phyloP scores from a whole-genome alignment of 2,329 filamentous ascomycete genomes.

The Stachybotrys chartarum region DNA sequence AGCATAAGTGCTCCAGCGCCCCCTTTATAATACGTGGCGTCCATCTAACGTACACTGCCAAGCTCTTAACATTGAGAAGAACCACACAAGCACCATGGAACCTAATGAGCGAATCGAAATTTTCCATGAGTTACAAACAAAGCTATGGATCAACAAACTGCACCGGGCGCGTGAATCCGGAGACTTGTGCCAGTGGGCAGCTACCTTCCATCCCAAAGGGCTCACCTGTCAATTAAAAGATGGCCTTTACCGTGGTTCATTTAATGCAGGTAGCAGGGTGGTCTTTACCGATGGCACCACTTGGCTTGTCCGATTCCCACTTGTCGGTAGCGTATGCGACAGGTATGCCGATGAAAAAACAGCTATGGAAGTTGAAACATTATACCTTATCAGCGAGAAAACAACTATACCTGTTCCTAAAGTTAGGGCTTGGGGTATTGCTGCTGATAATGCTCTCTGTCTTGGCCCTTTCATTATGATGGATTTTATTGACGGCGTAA shows the following conservation, averaged over 20 bases:
- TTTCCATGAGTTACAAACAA: neutral
- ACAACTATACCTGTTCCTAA: constrained; percentile 4
- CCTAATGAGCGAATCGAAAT: neutral
- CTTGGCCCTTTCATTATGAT: constrained; percentile 6
- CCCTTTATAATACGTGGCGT: neutral
- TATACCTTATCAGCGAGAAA: constrained; percentile 1
- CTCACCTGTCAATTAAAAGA: neutral
- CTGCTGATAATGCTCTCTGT: constrained; percentile 2
- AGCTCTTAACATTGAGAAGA: neutral
- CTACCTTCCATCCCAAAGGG: neutral
- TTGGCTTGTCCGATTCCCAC: neutral
- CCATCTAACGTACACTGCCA: neutral
- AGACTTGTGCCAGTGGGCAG: neutral
- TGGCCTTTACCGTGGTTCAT: neutral
- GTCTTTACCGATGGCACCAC: neutral
- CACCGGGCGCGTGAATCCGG: neutral
- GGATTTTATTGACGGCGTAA: constrained; percentile 3
- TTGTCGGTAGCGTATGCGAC: neutral
- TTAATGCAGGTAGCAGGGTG: neutral
- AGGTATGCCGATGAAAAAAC: constrained; percentile 3
- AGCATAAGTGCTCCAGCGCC: neutral
- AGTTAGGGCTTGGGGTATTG: constrained; percentile 4
- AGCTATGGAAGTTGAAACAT: constrained; percentile 4
- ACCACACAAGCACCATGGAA: neutral
- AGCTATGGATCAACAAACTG: neutral